phyloP scores from a whole-genome alignment of 192 early-diverging fungal species.

The Entomortierella lignicola region DNA sequence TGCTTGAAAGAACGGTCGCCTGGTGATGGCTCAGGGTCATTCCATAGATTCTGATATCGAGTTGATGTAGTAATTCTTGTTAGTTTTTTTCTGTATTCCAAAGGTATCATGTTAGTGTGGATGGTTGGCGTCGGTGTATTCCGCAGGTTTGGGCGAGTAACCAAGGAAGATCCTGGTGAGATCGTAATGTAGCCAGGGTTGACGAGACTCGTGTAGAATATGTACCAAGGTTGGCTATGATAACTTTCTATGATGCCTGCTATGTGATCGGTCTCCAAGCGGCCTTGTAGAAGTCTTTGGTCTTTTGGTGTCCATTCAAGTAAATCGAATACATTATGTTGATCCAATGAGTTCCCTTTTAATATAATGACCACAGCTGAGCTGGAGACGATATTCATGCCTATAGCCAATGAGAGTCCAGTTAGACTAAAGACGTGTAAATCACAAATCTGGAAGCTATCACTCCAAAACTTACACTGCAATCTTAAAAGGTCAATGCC shows the following conservation, averaged over 20 bases:
- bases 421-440: slow-evolving; percentile 6
- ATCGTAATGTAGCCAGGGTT: background rate
- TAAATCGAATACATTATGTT: slow-evolving; percentile 3
- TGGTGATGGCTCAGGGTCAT: background rate
- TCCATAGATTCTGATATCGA: background rate
- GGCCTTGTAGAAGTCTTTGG: slow-evolving; percentile 11
- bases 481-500: slow-evolving; percentile 9
- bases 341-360: background rate
- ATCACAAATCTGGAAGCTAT: too few relatives aligned
- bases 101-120: slow-evolving; percentile 2
- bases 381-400: background rate
- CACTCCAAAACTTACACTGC: slow-evolving; percentile 18
- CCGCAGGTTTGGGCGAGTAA: background rate
- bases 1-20: background rate
- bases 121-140: background rate
- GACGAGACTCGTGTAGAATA: background rate
- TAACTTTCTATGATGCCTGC: background rate
- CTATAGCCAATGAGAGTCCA: background rate
- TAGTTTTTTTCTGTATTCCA: slow-evolving; percentile 15
- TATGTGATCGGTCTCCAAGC: slow-evolving; percentile 7
- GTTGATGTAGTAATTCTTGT: background rate
- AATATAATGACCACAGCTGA: slow-evolving; percentile 6
- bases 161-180: background rate
- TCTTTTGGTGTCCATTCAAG: slow-evolving; percentile 27
- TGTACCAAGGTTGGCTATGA: background rate